These are phyloP conservation scores for Globisporangium okanoganense DNA, from an alignment of 352 stramenopile species.

Conservation along the genomic window DNA sequence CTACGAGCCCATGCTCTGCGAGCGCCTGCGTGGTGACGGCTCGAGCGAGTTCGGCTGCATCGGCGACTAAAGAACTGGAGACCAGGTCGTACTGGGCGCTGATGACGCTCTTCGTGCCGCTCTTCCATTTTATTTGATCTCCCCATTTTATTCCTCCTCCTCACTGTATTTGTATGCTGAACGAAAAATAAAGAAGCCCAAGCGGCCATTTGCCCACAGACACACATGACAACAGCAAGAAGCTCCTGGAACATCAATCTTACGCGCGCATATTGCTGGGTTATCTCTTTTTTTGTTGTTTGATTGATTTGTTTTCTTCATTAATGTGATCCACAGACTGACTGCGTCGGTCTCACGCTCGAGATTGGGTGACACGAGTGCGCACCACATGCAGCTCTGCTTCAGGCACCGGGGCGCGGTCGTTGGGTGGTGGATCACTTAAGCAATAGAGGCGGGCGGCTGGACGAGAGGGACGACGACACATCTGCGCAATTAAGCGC, in stretches of 20 bases:
- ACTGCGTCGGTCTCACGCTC: not conserved
- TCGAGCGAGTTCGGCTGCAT: slow-evolving; percentile 84
- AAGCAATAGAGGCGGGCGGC: slow-evolving; percentile 8
- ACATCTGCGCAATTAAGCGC: slow-evolving; percentile 47
- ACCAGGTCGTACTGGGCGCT: not conserved
- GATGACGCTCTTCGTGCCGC: not conserved
- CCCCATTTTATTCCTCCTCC: not conserved
- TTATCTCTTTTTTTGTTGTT: slow-evolving; percentile 10
- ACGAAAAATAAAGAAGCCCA: slow-evolving; percentile 9
- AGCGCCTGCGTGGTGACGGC: slow-evolving; percentile 76
- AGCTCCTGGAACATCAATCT: not conserved
- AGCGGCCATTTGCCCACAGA: slow-evolving; percentile 6
- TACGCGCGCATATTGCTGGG: not conserved
- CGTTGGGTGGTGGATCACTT: not conserved
- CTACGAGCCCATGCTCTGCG: slow-evolving; percentile 86
- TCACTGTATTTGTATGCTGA: slow-evolving; percentile 14
- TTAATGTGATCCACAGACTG: slow-evolving; percentile 10
- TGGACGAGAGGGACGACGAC: slow-evolving; percentile 1
- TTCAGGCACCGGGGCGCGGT: not conserved
- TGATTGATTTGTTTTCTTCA: slow-evolving; percentile 13
- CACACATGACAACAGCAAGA: not conserved
- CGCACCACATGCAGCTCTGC: not conserved
- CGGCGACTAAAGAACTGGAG: slow-evolving; percentile 41
- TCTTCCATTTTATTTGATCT: slow-evolving; percentile 8
- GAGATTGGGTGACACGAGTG: not conserved